phyloP scores from a whole-genome alignment of 139 green algal genomes.

The Chlamydomonas applanata region DNA sequence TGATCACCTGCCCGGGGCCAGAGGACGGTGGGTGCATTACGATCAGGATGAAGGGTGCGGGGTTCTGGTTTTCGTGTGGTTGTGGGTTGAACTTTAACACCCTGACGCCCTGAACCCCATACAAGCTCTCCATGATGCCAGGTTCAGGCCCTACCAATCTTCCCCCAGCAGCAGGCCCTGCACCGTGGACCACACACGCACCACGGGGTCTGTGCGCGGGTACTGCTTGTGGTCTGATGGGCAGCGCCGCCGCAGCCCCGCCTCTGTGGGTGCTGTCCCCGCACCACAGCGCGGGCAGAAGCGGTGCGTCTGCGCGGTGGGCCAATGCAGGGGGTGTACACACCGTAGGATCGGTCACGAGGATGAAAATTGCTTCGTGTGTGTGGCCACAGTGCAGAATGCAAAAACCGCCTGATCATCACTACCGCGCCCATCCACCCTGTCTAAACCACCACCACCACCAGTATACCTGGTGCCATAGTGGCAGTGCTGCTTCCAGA shows the following conservation, averaged over 20 bases:
- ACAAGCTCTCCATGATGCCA: too few species aligned
- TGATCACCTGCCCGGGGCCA: slow-evolving; percentile 70
- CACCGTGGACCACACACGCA: slow-evolving; percentile 25
- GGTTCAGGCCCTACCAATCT: too few species aligned
- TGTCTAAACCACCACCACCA: too few species aligned
- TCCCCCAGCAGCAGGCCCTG: too few species aligned
- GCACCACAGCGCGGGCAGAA: slow-evolving; percentile 71
- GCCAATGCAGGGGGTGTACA: not conserved
- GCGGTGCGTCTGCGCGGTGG: slow-evolving; percentile 39
- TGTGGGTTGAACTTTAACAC: too few species aligned
- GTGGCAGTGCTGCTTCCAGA: not conserved
- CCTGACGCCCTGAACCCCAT: too few species aligned
- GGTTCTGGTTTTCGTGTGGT: not conserved
- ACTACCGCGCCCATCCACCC: too few species aligned
- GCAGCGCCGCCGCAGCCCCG: slow-evolving; percentile 65
- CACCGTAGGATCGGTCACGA: too few species aligned
- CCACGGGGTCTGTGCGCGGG: slow-evolving; percentile 79
- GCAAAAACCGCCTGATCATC: too few species aligned
- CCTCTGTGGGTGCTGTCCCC: slow-evolving; percentile 47
- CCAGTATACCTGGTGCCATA: too few species aligned
- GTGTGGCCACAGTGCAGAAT: too few species aligned
- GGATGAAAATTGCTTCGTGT: too few species aligned
- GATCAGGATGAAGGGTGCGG: not conserved
- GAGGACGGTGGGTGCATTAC: not conserved
- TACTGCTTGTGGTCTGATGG: slow-evolving; percentile 63